phyloP scores from a whole-genome alignment of 345 rosid genomes.

The Microcos paniculata region DNA sequence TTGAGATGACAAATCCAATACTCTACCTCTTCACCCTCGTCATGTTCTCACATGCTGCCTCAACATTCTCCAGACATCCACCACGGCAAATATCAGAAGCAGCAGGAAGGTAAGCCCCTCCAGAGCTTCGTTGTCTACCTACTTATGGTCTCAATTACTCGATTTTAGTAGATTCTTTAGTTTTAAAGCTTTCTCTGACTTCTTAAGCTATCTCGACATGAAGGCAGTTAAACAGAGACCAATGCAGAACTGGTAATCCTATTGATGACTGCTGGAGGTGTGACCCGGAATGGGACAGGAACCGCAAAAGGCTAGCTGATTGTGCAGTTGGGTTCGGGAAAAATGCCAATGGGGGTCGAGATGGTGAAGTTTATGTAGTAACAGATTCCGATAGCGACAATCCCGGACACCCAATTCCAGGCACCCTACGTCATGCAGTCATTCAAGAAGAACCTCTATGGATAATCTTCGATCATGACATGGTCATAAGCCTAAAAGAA shows the following conservation, averaged over 20 bases:
- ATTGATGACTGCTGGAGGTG: slow-evolving; percentile 76
- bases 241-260: slow-evolving; percentile 52
- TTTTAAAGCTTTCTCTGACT: not conserved
- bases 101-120: slow-evolving; percentile 25
- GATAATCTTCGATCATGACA: slow-evolving; percentile 62
- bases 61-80: slow-evolving; percentile 16
- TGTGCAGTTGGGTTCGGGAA: slow-evolving; percentile 74
- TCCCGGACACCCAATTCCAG: slow-evolving; percentile 39
- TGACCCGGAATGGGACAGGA: slow-evolving; percentile 51
- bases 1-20: slow-evolving; percentile 29
- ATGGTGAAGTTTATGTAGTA: slow-evolving; percentile 50
- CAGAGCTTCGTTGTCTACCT: slow-evolving; percentile 7
- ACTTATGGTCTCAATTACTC: not conserved
- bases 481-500: slow-evolving; percentile 53
- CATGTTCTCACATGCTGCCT: slow-evolving; percentile 9
- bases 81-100: slow-evolving; percentile 12
- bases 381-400: slow-evolving; percentile 34
- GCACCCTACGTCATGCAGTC: slow-evolving; percentile 57
- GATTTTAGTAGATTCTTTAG: not conserved
- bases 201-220: slow-evolving; percentile 12
- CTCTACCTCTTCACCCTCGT: slow-evolving; percentile 20
- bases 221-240: slow-evolving; percentile 25
- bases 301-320: slow-evolving; percentile 54
- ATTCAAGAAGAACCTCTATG: slow-evolving; percentile 58
- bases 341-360: slow-evolving; percentile 57